These are phyloP conservation scores for Daedaleopsis nitida DNA, from an alignment of 768 basidiomycete genomes.

Conservation along the genomic window DNA sequence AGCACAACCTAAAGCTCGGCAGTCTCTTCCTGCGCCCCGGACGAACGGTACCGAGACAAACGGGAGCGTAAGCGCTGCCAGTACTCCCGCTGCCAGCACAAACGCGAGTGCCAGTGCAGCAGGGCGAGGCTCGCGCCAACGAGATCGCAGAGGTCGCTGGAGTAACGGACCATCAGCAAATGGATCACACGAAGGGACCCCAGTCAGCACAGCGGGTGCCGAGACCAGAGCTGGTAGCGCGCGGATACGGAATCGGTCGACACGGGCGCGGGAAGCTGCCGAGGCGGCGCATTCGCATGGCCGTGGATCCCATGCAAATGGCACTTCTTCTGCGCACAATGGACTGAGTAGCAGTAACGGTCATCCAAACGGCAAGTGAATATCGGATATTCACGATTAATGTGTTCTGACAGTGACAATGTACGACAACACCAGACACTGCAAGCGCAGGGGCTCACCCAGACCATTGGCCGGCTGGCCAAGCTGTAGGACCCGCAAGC, in stretches of 20 bases:
- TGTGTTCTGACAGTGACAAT: neutral
- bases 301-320: slow-evolving; percentile 4
- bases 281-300: slow-evolving; percentile 1
- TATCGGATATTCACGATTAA: neutral
- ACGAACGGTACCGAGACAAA: slow-evolving; percentile 11
- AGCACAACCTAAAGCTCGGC: slow-evolving; percentile 3
- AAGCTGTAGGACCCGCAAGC: slow-evolving; percentile 24
- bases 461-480: slow-evolving; percentile 7
- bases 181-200: slow-evolving; percentile 10
- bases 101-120: slow-evolving; percentile 5
- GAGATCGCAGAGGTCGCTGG: slow-evolving; percentile 21
- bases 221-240: slow-evolving; percentile 16
- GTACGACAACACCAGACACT: slow-evolving; percentile 2
- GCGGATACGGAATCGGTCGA: slow-evolving; percentile 15
- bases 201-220: slow-evolving; percentile 4
- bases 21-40: slow-evolving; percentile 8
- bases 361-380: neutral
- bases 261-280: slow-evolving; percentile 17
- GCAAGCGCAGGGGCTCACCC: neutral
- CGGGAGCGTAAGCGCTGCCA: slow-evolving; percentile 6
- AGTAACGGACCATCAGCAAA: slow-evolving; percentile 9
- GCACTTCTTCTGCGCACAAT: neutral
- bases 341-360: slow-evolving; percentile 5
- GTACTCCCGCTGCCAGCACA: neutral
- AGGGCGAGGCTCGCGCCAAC: slow-evolving; percentile 3